Base-by-base conservation (phyloP, 2,329 filamentous ascomycete species). In the Helicocarpus griseus region DNA sequence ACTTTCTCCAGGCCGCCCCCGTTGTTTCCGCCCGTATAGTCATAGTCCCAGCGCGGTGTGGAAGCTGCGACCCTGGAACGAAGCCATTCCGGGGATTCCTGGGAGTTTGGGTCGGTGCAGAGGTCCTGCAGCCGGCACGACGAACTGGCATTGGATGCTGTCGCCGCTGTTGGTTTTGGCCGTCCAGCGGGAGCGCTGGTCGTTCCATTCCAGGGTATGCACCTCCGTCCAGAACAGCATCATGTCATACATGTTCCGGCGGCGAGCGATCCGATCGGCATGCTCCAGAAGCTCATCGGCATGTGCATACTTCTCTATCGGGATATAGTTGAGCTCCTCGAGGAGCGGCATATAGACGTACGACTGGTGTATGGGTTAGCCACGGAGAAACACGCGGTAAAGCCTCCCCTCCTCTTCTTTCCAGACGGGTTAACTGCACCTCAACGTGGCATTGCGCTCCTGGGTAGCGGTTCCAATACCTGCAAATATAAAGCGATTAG, bases 301-400 rank as follows among this genome's bases (percentile, higher is more conserved):
- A 8, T 64, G 64, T 0, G 71, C 64, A 55, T 77, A 78, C 39
- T 71, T 70, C 40, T 77, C 68, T 14, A 68, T 75, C 0, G 81
- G 81, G 61, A 82, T 73, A 58, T 80, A 82, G 0, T 74, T 75
- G 1, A 72, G 80, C 62, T 83, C 79, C 54, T 83, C 80, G 2
- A 83, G 69, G 11, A 81, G 63, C 3, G 80, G 79, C 64, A 83
- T 63, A 58, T 83, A 84, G n/a, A 73, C 69, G 57, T 78, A 81
- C 48, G 72, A 71, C 62, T n/a, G n/a, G n/a, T n/a, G n/a, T n/a
- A n/a, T n/a, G n/a, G n/a, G n/a, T n/a, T n/a, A n/a, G n/a, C n/a
- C n/a, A n/a, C n/a, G n/a, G n/a, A n/a, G n/a, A n/a, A n/a, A n/a
- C n/a, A n/a, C n/a, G n/a, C n/a, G n/a, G n/a, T n/a, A n/a, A n/a